Evolutionary conservation across 148 eudicot species (phyloP).

Genomic region (Camellia sinensis): DNA sequence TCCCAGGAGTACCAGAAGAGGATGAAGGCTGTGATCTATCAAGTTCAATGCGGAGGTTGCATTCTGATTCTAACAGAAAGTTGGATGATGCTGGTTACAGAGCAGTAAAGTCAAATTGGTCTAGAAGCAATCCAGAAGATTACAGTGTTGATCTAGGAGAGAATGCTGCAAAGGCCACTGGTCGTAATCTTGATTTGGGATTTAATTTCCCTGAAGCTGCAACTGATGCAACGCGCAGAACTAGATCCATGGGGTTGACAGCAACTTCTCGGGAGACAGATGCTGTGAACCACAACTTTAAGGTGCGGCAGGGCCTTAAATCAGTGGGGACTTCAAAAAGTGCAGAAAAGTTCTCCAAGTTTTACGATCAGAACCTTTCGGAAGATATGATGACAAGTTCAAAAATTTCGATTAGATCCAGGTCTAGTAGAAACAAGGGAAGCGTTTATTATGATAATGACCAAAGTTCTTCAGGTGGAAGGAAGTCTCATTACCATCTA

Average conservation of each 20-base stretch:
- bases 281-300: conserved; percentile 30
- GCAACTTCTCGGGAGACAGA: conserved; percentile 47
- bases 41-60: conserved; percentile 9
- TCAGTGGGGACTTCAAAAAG: conserved; percentile 36
- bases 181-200: conserved; percentile 25
- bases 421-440: conserved; percentile 48
- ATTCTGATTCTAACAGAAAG: conserved; percentile 9
- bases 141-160: conserved; percentile 32
- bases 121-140: conserved; percentile 23
- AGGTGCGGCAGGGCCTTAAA: conserved; percentile 34
- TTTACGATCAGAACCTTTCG: conserved; percentile 11
- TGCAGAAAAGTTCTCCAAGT: conserved; percentile 24
- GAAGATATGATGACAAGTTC: conserved; percentile 32
- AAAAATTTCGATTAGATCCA: conserved; percentile 27
- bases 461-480: conserved; percentile 23
- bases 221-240: conserved; percentile 60
- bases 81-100: conserved; percentile 9
- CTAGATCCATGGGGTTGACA: conserved; percentile 65
- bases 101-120: conserved; percentile 12
- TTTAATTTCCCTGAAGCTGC: conserved; percentile 51
- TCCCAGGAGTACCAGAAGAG: conserved; percentile 3
- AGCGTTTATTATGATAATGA: conserved; percentile 28
- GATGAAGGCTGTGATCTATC: neutral
- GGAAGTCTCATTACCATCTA: conserved; percentile 13
- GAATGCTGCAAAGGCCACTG: conserved; percentile 27